Evolutionary conservation across 2,329 filamentous ascomycete genomes (phyloP).

Genomic region (Epichloe brachyelytri): DNA sequence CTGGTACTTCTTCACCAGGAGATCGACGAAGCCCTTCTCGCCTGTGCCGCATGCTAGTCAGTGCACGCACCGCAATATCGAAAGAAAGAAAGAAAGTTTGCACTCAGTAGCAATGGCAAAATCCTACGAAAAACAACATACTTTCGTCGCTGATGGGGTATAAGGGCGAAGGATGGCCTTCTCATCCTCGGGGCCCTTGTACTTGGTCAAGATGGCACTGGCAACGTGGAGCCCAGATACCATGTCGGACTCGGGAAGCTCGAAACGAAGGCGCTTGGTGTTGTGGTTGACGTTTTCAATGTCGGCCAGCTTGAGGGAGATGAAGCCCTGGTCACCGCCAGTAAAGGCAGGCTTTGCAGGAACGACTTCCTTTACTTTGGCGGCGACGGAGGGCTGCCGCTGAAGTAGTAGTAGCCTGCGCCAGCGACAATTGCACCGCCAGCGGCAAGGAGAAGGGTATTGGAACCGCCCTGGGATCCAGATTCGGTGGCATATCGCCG

Average conservation of each 20-base stretch:
- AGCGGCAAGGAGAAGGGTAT: constrained; percentile 46
- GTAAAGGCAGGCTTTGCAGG: constrained; percentile 45
- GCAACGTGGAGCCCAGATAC: constrained; percentile 72
- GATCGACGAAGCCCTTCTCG: constrained; percentile 66
- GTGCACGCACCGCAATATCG: neutral
- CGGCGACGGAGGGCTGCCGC: constrained; percentile 41
- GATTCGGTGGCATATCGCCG: constrained; percentile 58
- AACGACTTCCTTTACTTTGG: constrained; percentile 30
- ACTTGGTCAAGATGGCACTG: constrained; percentile 86
- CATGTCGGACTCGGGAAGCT: constrained; percentile 69
- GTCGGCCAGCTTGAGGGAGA: constrained; percentile 66
- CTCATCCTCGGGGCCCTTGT: constrained; percentile 66
- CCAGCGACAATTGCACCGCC: constrained; percentile 46
- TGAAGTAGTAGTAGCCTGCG: constrained; percentile 43
- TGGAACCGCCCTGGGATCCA: constrained; percentile 39
- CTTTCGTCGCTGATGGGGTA: constrained; percentile 78
- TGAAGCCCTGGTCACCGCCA: constrained; percentile 81
- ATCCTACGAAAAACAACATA: constrained; percentile 21
- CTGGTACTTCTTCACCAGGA: constrained; percentile 86
- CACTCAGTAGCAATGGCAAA: no score
- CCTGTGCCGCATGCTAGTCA: constrained; percentile 32
- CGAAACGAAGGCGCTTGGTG: constrained; percentile 85
- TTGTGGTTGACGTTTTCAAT: constrained; percentile 82
- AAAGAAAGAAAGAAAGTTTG: neutral
- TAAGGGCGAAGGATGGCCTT: constrained; percentile 88